A percentile compares a stretch with the other conserved stretches of the same genome.
Conservation (phyloP, 2,329 filamentous ascomycete genomes). For the Truncatella angustata region DNA sequence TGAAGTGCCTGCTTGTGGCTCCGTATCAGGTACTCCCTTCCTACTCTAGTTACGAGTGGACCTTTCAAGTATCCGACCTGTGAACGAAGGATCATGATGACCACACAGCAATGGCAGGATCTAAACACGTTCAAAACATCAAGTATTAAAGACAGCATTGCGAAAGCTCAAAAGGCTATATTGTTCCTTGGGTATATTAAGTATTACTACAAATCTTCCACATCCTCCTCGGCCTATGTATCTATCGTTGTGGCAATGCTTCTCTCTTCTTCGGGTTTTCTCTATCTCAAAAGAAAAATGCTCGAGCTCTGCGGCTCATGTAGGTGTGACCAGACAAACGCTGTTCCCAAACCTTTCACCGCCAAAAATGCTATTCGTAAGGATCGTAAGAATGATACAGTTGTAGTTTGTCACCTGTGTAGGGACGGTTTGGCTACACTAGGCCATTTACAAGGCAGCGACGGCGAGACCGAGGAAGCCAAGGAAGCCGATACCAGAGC, state of each 20-base stretch:
- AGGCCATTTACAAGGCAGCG: slow-evolving; percentile 42
- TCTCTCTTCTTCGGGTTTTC: background rate
- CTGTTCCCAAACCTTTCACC: slow-evolving; percentile 1
- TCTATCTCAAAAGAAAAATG: background rate
- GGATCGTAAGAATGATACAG: slow-evolving; percentile 54
- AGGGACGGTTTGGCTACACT: slow-evolving; percentile 1
- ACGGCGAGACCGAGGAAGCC: slow-evolving; percentile 43
- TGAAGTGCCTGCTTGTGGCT: no score
- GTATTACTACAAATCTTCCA: slow-evolving; percentile 4
- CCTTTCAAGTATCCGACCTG: no score
- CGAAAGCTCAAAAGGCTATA: slow-evolving; percentile 2
- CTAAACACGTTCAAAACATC: no score
- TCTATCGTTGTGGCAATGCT: background rate
- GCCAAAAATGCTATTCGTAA: slow-evolving; percentile 37
- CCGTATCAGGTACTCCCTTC: no score
- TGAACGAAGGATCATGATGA: no score
- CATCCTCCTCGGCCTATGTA: background rate
- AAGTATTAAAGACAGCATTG: no score
- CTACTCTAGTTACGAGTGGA: no score
- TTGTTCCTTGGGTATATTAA: slow-evolving; percentile 6
- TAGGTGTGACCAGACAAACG: background rate
- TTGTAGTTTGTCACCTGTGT: slow-evolving; percentile 25
- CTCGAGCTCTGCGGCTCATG: background rate
- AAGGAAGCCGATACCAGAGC: slow-evolving; percentile 43
- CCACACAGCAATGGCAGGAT: no score